Base-by-base conservation (phyloP, 768 basidiomycete genomes). In the Boletus sp. region DNA sequence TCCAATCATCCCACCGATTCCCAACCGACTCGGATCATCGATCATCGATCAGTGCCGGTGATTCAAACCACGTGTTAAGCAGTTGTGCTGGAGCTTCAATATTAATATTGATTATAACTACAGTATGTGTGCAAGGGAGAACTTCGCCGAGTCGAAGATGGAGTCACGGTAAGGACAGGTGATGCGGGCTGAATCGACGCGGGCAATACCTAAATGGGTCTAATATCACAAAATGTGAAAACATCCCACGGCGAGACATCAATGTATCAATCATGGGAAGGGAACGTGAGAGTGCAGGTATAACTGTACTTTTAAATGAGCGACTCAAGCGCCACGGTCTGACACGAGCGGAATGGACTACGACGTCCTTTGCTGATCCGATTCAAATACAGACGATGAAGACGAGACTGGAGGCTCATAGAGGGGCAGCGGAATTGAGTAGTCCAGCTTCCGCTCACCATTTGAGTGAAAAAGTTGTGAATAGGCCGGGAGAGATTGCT, bases 381-480 rank as follows among this genome's bases (percentile, higher is more conserved):
- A 56, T 39, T 6, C 36, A 29, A 41, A 32, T 36, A 36, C 47
- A 45, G 54, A 49, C 28, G 52, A 40, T 0, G 55, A 62, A 35
- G 60, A 44, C n/a, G 51, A 37, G 15, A 40, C 45, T 18, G 61
- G 59, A 53, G 82, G 85, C 15, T 80, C 81, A 65, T 90, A 90
- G 24, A 80, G 74, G 0, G 90, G 90, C 42, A 90, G 72, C 14
- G 84, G 86, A 15, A 49, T 64, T n/a, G 80, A 82, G 58, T 81
- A 78, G 65, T 92, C 89, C 48, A 89, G 76, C 73, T 84, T 88
- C 53, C 79, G 79, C 51, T 90, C 86, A 17, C 92, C 91, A 62
- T 89, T 88, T 17, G 76, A 64, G 65, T 92, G 74, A 73, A 86
- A 93, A 18, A 93, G 76, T 61, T 91, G 89, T 6, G 88, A 90